These are phyloP conservation scores for Stygiomarasmius scandens DNA, from an alignment of 1,284 basidiomycete species.

Conservation along the genomic window DNA sequence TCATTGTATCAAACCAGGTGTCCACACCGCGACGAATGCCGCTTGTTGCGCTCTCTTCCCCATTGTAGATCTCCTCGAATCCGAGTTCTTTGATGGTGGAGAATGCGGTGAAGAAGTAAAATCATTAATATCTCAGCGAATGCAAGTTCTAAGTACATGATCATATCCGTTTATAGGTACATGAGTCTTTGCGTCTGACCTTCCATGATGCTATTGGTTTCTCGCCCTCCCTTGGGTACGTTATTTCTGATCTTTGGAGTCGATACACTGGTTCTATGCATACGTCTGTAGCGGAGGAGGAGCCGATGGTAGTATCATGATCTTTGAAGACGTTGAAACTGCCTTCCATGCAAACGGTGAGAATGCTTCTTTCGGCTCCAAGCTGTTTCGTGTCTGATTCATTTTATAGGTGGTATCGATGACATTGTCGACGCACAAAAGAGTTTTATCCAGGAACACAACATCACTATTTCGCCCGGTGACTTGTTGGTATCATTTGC, in stretches of 20 bases:
- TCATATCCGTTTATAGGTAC: conserved; percentile 20
- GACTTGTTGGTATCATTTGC: conserved; percentile 35
- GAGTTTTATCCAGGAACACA: conserved; percentile 34
- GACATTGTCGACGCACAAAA: conserved; percentile 36
- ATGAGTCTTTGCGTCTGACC: conserved; percentile 44
- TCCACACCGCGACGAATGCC: conserved; percentile 33
- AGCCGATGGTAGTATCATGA: conserved; percentile 44
- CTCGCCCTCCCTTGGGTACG: conserved; percentile 30
- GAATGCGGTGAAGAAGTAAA: conserved; percentile 44
- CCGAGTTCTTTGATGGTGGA: conserved; percentile 41
- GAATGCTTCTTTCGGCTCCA: not conserved
- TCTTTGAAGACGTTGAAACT: conserved; percentile 36
- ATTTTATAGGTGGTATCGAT: conserved; percentile 32
- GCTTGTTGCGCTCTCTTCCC: conserved; percentile 44
- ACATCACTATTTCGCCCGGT: conserved; percentile 33
- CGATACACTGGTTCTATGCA: not conserved
- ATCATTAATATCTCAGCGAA: no score
- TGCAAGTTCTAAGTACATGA: no score
- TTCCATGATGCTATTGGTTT: conserved; percentile 50
- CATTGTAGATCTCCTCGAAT: conserved; percentile 41
- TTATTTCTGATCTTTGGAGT: conserved; percentile 3
- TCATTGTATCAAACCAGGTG: not conserved
- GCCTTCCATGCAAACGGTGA: conserved; percentile 33
- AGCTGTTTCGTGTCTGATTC: not conserved
- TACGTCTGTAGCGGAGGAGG: conserved; percentile 34